Evolutionary conservation across 2,329 filamentous ascomycete species (phyloP).

Genomic region (Stachybotrys elegans): DNA sequence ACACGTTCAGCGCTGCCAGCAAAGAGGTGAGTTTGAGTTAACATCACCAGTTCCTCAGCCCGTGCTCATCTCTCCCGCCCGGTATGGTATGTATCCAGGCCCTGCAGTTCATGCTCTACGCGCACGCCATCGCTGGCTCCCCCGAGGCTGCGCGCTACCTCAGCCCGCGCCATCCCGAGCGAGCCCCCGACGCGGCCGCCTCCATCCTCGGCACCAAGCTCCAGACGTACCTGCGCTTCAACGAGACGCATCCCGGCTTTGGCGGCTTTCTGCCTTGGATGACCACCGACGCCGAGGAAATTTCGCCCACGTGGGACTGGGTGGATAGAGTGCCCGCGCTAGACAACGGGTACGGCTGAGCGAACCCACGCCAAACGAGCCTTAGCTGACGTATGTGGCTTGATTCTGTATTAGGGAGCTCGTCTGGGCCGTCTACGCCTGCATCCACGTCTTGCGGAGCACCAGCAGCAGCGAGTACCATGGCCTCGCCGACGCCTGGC

Average conservation of each 20-base stretch:
- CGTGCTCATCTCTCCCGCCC: no score
- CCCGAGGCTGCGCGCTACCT: slow-evolving; percentile 32
- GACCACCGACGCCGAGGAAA: slow-evolving; percentile 20
- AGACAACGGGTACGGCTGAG: slow-evolving; percentile 29
- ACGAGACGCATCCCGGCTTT: slow-evolving; percentile 34
- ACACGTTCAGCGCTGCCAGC: slow-evolving; percentile 34
- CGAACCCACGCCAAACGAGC: not conserved
- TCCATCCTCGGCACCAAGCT: slow-evolving; percentile 33
- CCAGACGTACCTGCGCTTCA: slow-evolving; percentile 33
- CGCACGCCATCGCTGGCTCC: slow-evolving; percentile 32
- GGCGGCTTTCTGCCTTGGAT: slow-evolving; percentile 36
- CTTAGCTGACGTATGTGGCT: not conserved
- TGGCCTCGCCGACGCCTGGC: slow-evolving; percentile 29
- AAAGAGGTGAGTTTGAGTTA: slow-evolving; percentile 22
- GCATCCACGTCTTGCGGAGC: slow-evolving; percentile 29
- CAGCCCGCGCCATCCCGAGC: slow-evolving; percentile 23
- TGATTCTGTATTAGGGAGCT: slow-evolving; percentile 34
- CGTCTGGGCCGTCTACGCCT: slow-evolving; percentile 36
- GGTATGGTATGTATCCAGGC: slow-evolving; percentile 20
- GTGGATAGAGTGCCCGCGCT: slow-evolving; percentile 31
- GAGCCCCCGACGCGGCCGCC: slow-evolving; percentile 25
- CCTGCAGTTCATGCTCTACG: slow-evolving; percentile 37
- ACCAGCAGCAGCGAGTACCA: slow-evolving; percentile 13
- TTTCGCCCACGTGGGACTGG: slow-evolving; percentile 31
- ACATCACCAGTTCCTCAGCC: no score